phyloP scores from a whole-genome alignment of 2,329 filamentous ascomycete species.

The Amauroascus niger region DNA sequence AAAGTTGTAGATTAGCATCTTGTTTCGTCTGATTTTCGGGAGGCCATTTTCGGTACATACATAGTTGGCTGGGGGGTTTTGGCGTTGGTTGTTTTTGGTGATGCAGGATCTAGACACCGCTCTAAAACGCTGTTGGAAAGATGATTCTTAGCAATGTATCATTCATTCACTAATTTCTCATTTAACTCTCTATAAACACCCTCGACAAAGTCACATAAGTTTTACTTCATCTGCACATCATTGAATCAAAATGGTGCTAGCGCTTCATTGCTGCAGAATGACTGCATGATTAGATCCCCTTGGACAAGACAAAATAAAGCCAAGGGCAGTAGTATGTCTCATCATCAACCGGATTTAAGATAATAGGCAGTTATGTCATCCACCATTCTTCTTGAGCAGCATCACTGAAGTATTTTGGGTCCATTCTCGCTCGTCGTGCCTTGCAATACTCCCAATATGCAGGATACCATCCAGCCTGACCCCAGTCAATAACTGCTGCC shows the following conservation, averaged over 20 bases:
- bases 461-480: slow-evolving; percentile 28
- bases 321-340: slow-evolving; percentile 27
- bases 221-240: neutral
- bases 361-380: slow-evolving; percentile 24
- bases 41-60: too few species aligned
- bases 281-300: neutral
- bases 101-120: too few species aligned
- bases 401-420: slow-evolving; percentile 19
- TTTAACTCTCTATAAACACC: too few species aligned
- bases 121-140: too few species aligned
- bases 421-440: slow-evolving; percentile 20
- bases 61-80: too few species aligned
- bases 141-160: too few species aligned
- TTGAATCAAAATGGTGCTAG: too few species aligned
- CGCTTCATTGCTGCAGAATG: neutral
- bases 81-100: too few species aligned
- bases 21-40: neutral
- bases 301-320: slow-evolving; percentile 25
- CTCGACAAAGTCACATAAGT: too few species aligned
- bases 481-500: slow-evolving; percentile 27
- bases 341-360: slow-evolving; percentile 28
- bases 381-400: slow-evolving; percentile 27
- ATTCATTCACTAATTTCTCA: too few species aligned
- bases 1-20: neutral
- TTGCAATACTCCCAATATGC: slow-evolving; percentile 31